Evolutionary conservation across 2,329 filamentous ascomycete genomes (phyloP).

Genomic region (Fusarium temperatum): DNA sequence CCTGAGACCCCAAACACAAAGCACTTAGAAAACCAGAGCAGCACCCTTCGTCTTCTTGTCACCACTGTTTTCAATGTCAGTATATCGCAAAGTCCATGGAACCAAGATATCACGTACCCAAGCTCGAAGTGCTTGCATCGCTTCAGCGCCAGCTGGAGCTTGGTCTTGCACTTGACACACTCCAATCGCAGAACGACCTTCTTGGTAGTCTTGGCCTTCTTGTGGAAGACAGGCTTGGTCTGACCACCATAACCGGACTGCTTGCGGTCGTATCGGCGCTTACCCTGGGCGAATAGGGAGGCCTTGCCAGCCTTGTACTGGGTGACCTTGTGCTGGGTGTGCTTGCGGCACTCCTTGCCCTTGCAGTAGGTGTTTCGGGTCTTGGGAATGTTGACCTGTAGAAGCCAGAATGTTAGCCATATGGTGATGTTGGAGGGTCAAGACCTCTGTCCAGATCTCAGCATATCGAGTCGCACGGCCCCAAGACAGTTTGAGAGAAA

Average conservation of each 20-base stretch:
- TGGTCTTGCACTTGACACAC: constrained; percentile 97
- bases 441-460: constrained; percentile 16
- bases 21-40: constrained; percentile 96
- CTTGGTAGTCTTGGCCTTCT: constrained; percentile 99
- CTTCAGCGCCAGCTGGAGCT: constrained; percentile 97
- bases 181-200: constrained; percentile 99
- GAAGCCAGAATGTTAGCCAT: constrained; percentile 45
- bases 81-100: constrained; percentile 19
- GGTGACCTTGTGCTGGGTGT: constrained; percentile 92
- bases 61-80: constrained; percentile 74
- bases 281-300: constrained; percentile 96
- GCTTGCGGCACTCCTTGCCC: constrained; percentile 92
- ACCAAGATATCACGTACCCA: constrained; percentile 71
- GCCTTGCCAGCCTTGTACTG: constrained; percentile 99
- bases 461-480: constrained; percentile 13
- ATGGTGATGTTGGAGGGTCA: constrained; percentile 21
- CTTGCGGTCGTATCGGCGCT: constrained; percentile 99
- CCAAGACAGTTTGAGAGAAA: constrained; percentile 35
- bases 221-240: constrained; percentile 99
- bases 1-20: constrained; percentile 53
- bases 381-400: constrained; percentile 96
- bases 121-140: constrained; percentile 99
- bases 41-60: constrained; percentile 99
- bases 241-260: constrained; percentile 99
- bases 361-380: constrained; percentile 98